Conservation (phyloP, 2,329 filamentous ascomycete species). For the Penicillium sp. region DNA sequence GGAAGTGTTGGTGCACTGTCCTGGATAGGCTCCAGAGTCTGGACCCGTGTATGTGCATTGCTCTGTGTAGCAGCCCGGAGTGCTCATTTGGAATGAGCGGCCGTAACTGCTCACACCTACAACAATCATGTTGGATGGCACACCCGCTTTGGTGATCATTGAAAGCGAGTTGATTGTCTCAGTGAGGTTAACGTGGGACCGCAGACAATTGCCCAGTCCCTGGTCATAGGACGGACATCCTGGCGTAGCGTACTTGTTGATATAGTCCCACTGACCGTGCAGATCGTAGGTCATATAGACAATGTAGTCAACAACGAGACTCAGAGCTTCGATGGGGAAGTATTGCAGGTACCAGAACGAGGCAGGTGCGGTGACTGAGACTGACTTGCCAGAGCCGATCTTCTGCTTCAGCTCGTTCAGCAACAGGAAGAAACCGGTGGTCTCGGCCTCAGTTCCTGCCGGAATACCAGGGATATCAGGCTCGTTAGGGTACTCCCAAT, state of each 20-base stretch:
- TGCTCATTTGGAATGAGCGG: constrained; percentile 34
- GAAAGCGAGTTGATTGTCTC: neutral
- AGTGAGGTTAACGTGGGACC: neutral
- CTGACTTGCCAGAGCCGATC: too few relatives aligned
- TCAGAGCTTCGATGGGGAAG: constrained; percentile 31
- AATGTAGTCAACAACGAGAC: constrained; percentile 33
- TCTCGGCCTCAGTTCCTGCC: neutral
- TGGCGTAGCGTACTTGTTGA: neutral
- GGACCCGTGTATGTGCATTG: too few relatives aligned
- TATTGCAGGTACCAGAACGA: constrained; percentile 34
- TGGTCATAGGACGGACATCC: too few relatives aligned
- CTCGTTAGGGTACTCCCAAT: constrained; percentile 39
- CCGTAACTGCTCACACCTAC: constrained; percentile 37
- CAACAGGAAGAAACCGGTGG: too few relatives aligned
- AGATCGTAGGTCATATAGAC: constrained; percentile 43
- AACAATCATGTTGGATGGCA: constrained; percentile 27
- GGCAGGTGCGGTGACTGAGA: constrained; percentile 29
- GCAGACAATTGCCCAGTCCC: constrained; percentile 34
- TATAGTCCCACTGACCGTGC: constrained; percentile 22
- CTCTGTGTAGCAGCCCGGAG: too few relatives aligned
- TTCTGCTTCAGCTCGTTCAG: too few relatives aligned
- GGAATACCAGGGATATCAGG: constrained; percentile 38
- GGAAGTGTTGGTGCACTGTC: too few relatives aligned
- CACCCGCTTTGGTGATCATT: constrained; percentile 28
- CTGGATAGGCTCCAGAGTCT: too few relatives aligned